A percentile compares a stretch with the other conserved stretches of the same genome.
Conservation (phyloP, 2,329 filamentous ascomycete genomes). For the Sporothrix brasiliensis region DNA sequence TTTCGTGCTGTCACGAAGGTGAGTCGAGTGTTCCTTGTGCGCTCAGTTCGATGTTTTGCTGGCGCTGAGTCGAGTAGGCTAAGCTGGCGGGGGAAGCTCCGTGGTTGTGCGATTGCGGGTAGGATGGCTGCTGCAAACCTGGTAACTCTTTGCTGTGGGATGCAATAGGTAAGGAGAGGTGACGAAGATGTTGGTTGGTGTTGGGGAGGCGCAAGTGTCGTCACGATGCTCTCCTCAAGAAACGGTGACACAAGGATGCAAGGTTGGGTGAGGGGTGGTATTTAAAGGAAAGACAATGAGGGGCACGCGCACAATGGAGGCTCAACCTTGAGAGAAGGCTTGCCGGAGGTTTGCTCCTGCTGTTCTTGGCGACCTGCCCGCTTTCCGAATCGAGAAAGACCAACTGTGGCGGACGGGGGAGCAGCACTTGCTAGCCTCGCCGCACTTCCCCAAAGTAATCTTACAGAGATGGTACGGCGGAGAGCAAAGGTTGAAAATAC, state of each 20-base stretch:
- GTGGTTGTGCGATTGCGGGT: neutral
- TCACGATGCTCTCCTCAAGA: neutral
- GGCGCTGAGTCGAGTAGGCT: no score
- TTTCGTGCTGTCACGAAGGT: neutral
- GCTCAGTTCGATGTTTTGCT: neutral
- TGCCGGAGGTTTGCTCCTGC: neutral
- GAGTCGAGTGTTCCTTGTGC: neutral
- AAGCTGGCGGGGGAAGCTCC: neutral
- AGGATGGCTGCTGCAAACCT: neutral
- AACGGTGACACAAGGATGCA: neutral
- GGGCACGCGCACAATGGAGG: conserved; percentile 11
- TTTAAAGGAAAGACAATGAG: conserved; percentile 1
- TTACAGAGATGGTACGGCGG: neutral
- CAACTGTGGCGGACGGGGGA: conserved; percentile 9
- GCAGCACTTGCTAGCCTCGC: conserved; percentile 22
- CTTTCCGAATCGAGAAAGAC: conserved; percentile 12
- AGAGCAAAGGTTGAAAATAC: no score
- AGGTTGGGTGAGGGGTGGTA: conserved; percentile 10
- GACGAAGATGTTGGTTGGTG: neutral
- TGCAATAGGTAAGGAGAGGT: neutral
- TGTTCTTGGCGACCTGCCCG: conserved; percentile 21
- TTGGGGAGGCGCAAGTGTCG: neutral
- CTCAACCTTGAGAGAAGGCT: neutral
- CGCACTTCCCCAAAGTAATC: neutral
- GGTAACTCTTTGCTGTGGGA: neutral